Conservation (phyloP, 1,139 yeast genomes). For the Protomyces lactucae-debilis region DNA sequence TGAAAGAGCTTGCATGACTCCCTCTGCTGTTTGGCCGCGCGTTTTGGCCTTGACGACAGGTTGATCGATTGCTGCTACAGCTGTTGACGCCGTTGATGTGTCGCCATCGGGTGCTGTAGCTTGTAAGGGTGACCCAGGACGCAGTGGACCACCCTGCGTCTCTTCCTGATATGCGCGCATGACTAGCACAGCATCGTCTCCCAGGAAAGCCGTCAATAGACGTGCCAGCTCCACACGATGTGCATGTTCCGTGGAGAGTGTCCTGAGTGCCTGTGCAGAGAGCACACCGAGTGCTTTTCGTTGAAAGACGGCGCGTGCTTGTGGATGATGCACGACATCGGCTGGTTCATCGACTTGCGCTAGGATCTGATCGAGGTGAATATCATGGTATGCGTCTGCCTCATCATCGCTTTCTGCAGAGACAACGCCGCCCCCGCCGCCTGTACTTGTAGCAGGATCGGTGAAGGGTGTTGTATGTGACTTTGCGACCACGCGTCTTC, state of each 20-base stretch:
- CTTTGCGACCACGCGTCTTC: background rate
- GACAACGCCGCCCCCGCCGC: background rate
- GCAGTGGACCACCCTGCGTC: constrained; percentile 5
- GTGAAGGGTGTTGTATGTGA: background rate
- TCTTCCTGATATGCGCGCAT: constrained; percentile 16
- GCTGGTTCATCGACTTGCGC: constrained; percentile 27
- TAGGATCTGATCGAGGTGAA: constrained; percentile 23
- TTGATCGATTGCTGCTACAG: background rate
- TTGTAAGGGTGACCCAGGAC: background rate
- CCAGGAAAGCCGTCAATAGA: constrained; percentile 23
- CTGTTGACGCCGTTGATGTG: background rate
- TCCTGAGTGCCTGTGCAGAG: constrained; percentile 23
- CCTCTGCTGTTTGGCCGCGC: constrained; percentile 12
- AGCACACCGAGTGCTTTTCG: constrained; percentile 18
- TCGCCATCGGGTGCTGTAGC: background rate
- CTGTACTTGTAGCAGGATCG: background rate
- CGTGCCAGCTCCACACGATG: constrained; percentile 21
- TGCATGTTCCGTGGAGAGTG: constrained; percentile 23
- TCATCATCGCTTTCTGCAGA: constrained; percentile 6
- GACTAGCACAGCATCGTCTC: constrained; percentile 23
- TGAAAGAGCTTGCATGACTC: constrained; percentile 7
- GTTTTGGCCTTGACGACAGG: constrained; percentile 15
- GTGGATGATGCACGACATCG: constrained; percentile 21
- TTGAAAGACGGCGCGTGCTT: constrained; percentile 12
- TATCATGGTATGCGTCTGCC: constrained; percentile 25